A percentile compares a stretch with the other conserved stretches of the same genome.
phyloP scores from a whole-genome alignment of 805 yeast species.

The Jamesozyma jinghongensis region DNA sequence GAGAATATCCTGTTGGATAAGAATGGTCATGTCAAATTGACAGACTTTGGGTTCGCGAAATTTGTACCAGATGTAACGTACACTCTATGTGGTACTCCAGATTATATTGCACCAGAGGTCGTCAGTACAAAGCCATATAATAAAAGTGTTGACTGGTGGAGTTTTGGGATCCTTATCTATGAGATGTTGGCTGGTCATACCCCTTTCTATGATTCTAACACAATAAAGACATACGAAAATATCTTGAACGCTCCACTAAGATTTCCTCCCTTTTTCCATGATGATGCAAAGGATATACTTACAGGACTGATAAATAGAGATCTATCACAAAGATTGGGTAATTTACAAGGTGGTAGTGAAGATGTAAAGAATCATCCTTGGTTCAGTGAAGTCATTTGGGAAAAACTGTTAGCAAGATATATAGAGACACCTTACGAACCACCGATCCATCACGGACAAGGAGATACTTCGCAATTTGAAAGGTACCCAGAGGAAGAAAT shows the following conservation, averaged over 20 bases:
- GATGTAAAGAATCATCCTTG: constrained; percentile 83
- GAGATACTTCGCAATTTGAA: constrained; percentile 76
- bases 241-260: constrained; percentile 68
- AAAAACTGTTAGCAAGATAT: constrained; percentile 67
- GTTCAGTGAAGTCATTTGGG: constrained; percentile 92
- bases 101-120: constrained; percentile 93
- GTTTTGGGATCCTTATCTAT: constrained; percentile 78
- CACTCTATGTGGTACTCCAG: constrained; percentile 92
- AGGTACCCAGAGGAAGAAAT: constrained; percentile 68
- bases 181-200: constrained; percentile 95
- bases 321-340: constrained; percentile 74
- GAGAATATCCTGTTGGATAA: constrained; percentile 81
- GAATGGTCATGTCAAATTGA: constrained; percentile 81
- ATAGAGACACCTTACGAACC: constrained; percentile 96
- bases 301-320: constrained; percentile 69
- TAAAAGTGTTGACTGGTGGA: constrained; percentile 97
- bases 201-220: constrained; percentile 84
- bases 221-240: constrained; percentile 89
- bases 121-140: constrained; percentile 88
- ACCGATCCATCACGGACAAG: constrained; percentile 81
- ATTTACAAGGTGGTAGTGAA: constrained; percentile 70
- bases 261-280: constrained; percentile 66
- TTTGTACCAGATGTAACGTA: constrained; percentile 85
- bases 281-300: constrained; percentile 68
- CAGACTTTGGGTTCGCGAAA: constrained; percentile 95